phyloP scores from a whole-genome alignment of 2,329 filamentous ascomycete genomes.

The Botrytis squamosa region DNA sequence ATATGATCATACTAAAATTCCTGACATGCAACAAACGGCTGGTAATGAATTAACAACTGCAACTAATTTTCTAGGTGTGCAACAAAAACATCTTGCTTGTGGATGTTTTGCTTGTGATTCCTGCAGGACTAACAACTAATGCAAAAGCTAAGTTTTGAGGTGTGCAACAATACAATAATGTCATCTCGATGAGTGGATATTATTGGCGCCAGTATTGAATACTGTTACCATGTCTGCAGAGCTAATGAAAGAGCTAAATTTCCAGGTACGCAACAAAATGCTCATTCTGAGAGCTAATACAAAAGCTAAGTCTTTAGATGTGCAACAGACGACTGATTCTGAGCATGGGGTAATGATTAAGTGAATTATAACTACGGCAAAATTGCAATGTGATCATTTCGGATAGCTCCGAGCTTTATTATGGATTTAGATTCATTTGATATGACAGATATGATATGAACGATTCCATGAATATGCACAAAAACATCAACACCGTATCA shows the following conservation, averaged over 20 bases:
- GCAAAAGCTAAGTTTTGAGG: constrained; percentile 18
- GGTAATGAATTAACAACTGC: background rate
- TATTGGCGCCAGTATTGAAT: constrained; percentile 2
- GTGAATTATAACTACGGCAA: background rate
- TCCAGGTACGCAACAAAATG: constrained; percentile 11
- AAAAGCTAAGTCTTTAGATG: background rate
- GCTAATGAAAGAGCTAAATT: constrained; percentile 1
- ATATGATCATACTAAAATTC: constrained; percentile 1
- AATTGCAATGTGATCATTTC: background rate
- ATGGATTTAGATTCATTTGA: constrained; percentile 5
- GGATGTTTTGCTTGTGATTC: background rate
- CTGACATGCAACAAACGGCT: background rate
- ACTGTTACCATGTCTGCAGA: constrained; percentile 1
- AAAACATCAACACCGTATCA: background rate
- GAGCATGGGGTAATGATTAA: background rate
- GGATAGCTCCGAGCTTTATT: constrained; percentile 1
- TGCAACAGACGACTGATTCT: background rate
- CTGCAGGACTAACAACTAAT: background rate
- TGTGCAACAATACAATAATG: constrained; percentile 16
- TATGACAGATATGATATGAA: constrained; percentile 6
- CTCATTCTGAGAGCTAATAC: background rate
- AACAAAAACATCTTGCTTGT: background rate
- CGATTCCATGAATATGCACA: constrained; percentile 2
- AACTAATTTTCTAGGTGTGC: background rate
- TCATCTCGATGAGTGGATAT: background rate